Conservation (phyloP, 2,329 filamentous ascomycete species). For the Lachnum nothofagi region DNA sequence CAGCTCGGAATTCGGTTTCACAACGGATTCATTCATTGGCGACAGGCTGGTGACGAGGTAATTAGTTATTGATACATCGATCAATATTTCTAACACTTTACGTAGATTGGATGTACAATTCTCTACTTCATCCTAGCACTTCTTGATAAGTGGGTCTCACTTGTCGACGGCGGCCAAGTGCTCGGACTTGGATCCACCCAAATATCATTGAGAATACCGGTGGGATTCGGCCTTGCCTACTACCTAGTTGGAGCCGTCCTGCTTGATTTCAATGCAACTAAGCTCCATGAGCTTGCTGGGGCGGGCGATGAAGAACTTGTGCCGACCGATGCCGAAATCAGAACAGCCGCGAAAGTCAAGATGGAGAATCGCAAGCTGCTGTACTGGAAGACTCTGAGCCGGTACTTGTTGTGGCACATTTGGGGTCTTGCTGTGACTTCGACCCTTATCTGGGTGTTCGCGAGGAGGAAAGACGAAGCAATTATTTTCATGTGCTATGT, state of each 20-base stretch:
- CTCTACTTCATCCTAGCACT: slow-evolving; percentile 51
- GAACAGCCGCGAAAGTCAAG: slow-evolving; percentile 27
- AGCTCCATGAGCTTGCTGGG: slow-evolving; percentile 41
- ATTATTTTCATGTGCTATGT: slow-evolving; percentile 22
- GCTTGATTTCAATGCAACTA: slow-evolving; percentile 50
- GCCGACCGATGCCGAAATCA: slow-evolving; percentile 41
- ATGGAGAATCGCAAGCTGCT: slow-evolving; percentile 33
- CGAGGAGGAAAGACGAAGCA: slow-evolving; percentile 29
- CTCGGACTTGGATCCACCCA: slow-evolving; percentile 36
- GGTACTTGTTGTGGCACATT: slow-evolving; percentile 46
- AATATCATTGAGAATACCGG: slow-evolving; percentile 34
- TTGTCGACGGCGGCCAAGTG: slow-evolving; percentile 41
- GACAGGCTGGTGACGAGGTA: slow-evolving; percentile 50
- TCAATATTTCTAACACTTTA: background rate
- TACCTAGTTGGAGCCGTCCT: slow-evolving; percentile 53
- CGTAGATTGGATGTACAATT: slow-evolving; percentile 42
- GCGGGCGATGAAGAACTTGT: slow-evolving; percentile 40
- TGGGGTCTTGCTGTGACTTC: slow-evolving; percentile 48
- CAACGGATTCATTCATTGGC: slow-evolving; percentile 54
- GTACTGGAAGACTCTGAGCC: slow-evolving; percentile 46
- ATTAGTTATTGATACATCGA: background rate
- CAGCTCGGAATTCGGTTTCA: slow-evolving; percentile 52
- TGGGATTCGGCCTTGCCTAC: slow-evolving; percentile 53
- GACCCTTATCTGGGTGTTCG: slow-evolving; percentile 48
- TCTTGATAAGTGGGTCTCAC: slow-evolving; percentile 49